phyloP scores from a whole-genome alignment of 176 grass and related monocot genomes.

The Aegilops umbellulata region DNA sequence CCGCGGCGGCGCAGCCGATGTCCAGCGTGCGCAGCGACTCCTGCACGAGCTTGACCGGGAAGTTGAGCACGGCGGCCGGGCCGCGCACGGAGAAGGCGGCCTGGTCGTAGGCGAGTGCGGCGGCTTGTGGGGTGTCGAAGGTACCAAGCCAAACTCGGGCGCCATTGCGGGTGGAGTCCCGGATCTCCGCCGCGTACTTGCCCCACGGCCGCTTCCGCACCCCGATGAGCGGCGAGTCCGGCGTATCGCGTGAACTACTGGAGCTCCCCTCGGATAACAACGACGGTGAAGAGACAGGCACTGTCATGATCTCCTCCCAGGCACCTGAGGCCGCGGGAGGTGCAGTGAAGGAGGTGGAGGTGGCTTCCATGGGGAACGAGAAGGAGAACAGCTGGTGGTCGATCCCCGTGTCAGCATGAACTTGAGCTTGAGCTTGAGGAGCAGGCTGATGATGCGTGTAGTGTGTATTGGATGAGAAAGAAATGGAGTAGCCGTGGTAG shows the following conservation, averaged over 20 bases:
- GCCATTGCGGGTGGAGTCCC: slow-evolving; percentile 36
- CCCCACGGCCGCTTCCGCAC: slow-evolving; percentile 62
- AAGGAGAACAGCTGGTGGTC: background rate
- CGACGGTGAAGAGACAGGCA: background rate
- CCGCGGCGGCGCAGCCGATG: background rate
- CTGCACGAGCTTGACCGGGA: background rate
- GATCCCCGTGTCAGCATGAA: background rate
- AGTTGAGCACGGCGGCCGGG: slow-evolving; percentile 14
- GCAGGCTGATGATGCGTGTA: background rate
- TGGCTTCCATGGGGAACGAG: background rate
- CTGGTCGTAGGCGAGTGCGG: slow-evolving; percentile 67
- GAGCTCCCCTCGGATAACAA: background rate
- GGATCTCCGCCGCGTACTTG: slow-evolving; percentile 59
- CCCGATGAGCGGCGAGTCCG: slow-evolving; percentile 11
- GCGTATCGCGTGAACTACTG: background rate
- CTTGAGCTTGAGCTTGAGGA: background rate
- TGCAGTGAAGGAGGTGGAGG: background rate
- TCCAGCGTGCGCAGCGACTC: slow-evolving; percentile 10
- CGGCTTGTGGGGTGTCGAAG: slow-evolving; percentile 51
- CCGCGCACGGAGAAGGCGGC: slow-evolving; percentile 39
- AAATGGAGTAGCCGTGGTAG: background rate
- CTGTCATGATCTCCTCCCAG: background rate
- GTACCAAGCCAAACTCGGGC: slow-evolving; percentile 74
- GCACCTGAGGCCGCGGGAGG: background rate
- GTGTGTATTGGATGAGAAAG: background rate